Conservation (phyloP, 805 yeast species). For the Sungouiozyma intestinalis region DNA sequence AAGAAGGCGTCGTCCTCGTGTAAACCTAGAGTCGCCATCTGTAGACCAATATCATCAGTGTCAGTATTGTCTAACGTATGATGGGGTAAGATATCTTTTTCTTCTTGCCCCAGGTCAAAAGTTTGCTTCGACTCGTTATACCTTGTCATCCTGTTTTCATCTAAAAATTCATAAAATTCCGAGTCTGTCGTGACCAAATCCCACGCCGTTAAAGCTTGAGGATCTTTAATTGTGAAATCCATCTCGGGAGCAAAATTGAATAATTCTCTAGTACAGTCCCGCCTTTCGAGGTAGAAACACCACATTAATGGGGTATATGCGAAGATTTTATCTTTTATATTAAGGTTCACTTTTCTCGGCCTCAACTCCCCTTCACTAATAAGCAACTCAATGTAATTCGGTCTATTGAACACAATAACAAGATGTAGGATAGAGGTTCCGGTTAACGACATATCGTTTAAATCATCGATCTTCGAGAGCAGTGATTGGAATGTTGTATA, state of each 20-base stretch:
- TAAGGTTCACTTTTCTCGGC: conserved; percentile 10
- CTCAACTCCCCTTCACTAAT: conserved; percentile 29
- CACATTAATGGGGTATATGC: conserved; percentile 73
- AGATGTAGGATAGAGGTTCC: conserved; percentile 41
- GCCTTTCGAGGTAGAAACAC: conserved; percentile 60
- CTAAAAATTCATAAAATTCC: conserved; percentile 48
- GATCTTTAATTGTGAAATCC: conserved; percentile 31
- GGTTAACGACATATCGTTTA: conserved; percentile 21
- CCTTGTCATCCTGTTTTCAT: conserved; percentile 37
- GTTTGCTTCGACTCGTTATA: conserved; percentile 4
- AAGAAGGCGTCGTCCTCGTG: conserved; percentile 3
- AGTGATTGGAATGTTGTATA: conserved; percentile 14
- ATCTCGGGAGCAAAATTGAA: conserved; percentile 55
- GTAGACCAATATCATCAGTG: conserved; percentile 27
- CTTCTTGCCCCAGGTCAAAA: neutral
- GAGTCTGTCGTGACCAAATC: conserved; percentile 48
- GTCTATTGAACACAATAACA: conserved; percentile 45
- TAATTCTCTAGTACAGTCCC: conserved; percentile 44
- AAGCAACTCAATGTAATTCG: conserved; percentile 40
- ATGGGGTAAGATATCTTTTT: neutral
- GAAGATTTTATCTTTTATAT: conserved; percentile 38
- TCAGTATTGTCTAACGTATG: neutral
- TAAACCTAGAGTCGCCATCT: conserved; percentile 30
- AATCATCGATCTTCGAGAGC: conserved; percentile 8
- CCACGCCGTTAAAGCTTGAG: conserved; percentile 33